Base-by-base conservation (phyloP, 306 rosid species). In the Cucumis cinereus region DNA sequence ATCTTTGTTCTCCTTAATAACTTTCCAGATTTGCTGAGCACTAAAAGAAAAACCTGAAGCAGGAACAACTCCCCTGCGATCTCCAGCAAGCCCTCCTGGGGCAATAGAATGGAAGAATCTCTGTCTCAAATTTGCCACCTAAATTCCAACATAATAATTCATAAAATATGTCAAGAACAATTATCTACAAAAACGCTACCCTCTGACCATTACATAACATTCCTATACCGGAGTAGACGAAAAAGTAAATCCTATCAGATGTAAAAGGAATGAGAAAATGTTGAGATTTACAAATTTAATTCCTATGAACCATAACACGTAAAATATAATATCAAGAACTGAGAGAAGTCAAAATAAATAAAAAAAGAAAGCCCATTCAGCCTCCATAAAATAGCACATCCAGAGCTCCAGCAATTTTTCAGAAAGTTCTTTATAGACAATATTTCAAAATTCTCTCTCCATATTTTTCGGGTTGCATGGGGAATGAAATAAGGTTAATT, bases 71-170 rank as follows among this genome's bases (percentile, higher is more conserved):
- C 98, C 99, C 52, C 96, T 89, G 19, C 99, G 88, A 69, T 95
- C 99, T 75, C 99, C 99, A 20, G 99, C 99, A 85, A 95, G 99
- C 75, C 98, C 97, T 49, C 98, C 93, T 30, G 99, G 98, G 38
- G 98, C 87, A 38, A 92, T 92, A 69, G 99, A 95, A 82, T 95
- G 98, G 73, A 79, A 79, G 85, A 95, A 95, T 79, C 89, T 87
- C 73, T 86, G 88, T 82, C 97, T 89, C 96, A 95, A 88, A 82
- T 24, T 80, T 79, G 90, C 89, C 79, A 90, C 99, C 99, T 95
- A 76, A 62, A 81, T 77, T 81, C 58, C 76, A 33, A 52, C 38
- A 84, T 15, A 80, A 77, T 69, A 75, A 52, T 59, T 50, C 82
- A 67, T 23, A 72, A 50, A 10, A 50, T 50, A 50, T 72, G 60